Percentiles rank a stretch among this genome's conserved stretches.
Evolutionary conservation across 1,284 basidiomycete species (phyloP).

Genomic region (Papiliotrema fonsecae): DNA sequence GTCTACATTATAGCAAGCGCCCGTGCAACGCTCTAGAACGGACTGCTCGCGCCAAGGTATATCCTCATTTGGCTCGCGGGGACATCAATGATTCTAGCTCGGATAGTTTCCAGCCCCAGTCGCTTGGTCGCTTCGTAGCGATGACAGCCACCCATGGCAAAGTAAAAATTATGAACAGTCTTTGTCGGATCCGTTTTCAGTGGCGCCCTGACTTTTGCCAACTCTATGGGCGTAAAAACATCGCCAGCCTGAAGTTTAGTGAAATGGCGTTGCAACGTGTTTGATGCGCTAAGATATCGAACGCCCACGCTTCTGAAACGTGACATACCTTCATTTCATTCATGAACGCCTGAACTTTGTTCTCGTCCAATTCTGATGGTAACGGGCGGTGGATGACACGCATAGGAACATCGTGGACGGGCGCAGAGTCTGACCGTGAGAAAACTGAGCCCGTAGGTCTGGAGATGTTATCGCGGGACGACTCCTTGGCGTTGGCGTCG

Average conservation of each 20-base stretch:
- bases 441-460: constrained; percentile 31
- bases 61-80: constrained; percentile 43
- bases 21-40: constrained; percentile 27
- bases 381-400: constrained; percentile 46
- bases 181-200: constrained; percentile 32
- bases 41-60: constrained; percentile 45
- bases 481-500: neutral
- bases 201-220: constrained; percentile 41
- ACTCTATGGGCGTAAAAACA: constrained; percentile 48
- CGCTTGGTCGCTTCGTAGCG: constrained; percentile 49
- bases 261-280: neutral
- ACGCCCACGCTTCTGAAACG: no score
- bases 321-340: constrained; percentile 44
- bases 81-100: constrained; percentile 46
- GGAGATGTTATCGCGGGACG: neutral
- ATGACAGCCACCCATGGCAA: constrained; percentile 49
- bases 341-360: constrained; percentile 47
- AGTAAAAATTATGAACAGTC: constrained; percentile 40
- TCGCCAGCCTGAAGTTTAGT: constrained; percentile 37
- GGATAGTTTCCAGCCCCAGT: constrained; percentile 39
- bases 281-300: no score
- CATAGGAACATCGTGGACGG: constrained; percentile 45
- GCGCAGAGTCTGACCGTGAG: constrained; percentile 21
- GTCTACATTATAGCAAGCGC: no score
- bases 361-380: constrained; percentile 46